Conservation (phyloP, 331 rosid species). For the Acacia concinna region DNA sequence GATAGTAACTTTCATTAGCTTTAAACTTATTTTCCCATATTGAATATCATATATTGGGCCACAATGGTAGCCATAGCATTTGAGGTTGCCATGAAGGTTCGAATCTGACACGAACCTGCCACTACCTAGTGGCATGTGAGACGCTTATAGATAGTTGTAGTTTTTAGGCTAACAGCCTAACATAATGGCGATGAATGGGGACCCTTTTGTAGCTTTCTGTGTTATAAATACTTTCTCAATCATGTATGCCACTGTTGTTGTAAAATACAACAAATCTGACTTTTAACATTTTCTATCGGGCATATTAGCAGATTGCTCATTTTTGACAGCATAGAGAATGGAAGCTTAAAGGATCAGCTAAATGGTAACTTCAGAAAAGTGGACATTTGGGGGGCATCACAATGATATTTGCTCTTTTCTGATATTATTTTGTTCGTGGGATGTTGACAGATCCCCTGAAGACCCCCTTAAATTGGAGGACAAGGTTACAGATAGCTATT, state of each 20-base stretch:
- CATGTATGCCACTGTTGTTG: background rate
- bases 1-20: background rate
- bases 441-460: slow-evolving; percentile 72
- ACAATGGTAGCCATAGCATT: background rate
- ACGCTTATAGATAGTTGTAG: background rate
- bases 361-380: slow-evolving; percentile 52
- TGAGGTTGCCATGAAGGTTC: background rate
- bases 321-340: slow-evolving; percentile 74
- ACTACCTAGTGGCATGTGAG: slow-evolving; percentile 2
- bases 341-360: slow-evolving; percentile 93
- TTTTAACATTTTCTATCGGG: slow-evolving; percentile 11
- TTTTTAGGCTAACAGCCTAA: background rate
- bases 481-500: slow-evolving; percentile 73
- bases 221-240: background rate
- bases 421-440: slow-evolving; percentile 28
- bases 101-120: background rate
- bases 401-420: slow-evolving; percentile 20
- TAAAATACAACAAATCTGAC: background rate
- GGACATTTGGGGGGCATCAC: slow-evolving; percentile 11
- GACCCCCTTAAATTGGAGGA: slow-evolving; percentile 91
- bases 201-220: background rate
- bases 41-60: background rate
- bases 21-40: background rate
- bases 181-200: background rate
- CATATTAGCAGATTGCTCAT: slow-evolving; percentile 64